These are phyloP conservation scores for Leptomonas seymouri DNA, from an alignment of 208 protist species.

Conservation along the genomic window DNA sequence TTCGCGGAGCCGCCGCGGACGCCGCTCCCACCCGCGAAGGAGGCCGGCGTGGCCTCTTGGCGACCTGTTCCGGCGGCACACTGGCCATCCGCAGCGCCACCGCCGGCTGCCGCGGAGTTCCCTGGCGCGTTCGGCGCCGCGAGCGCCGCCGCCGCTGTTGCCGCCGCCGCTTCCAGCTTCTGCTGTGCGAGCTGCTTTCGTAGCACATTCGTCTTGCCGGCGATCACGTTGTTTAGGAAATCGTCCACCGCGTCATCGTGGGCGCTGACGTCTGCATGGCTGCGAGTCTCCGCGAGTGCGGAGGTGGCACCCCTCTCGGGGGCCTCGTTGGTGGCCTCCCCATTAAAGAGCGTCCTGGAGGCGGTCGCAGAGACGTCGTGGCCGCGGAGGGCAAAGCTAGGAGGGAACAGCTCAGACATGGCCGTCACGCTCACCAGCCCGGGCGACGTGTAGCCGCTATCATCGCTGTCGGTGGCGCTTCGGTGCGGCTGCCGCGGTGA, in stretches of 20 bases:
- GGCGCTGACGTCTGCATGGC: too few species aligned
- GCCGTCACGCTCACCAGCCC: conserved; percentile 5
- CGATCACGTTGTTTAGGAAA: conserved; percentile 75
- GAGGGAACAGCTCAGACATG: neutral
- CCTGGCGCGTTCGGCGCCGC: conserved; percentile 3
- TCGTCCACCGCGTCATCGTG: too few species aligned
- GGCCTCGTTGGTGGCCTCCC: too few species aligned
- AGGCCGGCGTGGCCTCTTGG: neutral
- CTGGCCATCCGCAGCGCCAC: too few species aligned
- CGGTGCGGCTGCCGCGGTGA: neutral
- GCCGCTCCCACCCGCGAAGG: neutral
- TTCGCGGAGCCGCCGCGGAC: neutral
- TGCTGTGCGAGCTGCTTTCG: conserved; percentile 55
- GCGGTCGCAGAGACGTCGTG: neutral
- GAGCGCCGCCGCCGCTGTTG: conserved; percentile 12
- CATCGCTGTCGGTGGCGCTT: neutral
- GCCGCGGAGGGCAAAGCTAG: neutral
- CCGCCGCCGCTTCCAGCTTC: conserved; percentile 39
- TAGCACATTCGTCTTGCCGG: conserved; percentile 61
- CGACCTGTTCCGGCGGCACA: too few species aligned
- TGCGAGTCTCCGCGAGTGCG: too few species aligned
- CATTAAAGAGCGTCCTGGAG: too few species aligned
- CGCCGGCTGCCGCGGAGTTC: conserved; percentile 6
- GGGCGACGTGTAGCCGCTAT: conserved; percentile 13
- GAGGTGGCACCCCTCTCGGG: too few species aligned